Evolutionary conservation across 2,329 filamentous ascomycete species (phyloP), one percentile per base, ranked within the genome.

Genomic region (Fonsecaea pugnacius): DNA sequence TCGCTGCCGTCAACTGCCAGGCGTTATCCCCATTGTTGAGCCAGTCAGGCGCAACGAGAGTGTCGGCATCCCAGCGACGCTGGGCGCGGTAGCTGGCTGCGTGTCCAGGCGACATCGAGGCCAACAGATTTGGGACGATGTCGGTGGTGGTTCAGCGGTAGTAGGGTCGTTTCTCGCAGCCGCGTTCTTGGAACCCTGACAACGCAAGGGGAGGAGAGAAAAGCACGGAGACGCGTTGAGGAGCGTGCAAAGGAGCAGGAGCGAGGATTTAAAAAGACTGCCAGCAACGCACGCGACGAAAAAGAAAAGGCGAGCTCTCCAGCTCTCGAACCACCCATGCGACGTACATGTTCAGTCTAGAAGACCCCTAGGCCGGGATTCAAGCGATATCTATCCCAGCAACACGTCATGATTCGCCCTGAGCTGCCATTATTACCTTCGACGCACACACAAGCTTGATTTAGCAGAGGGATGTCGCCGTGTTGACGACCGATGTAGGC

Each of bases 1-100:
- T 79, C 6, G 77, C 82, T 2, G 82, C 82, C 16, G 81, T 83
- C 57, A 84, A 74, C 72, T 84, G 81, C 82, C 82, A 84, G 51
- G 81, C 79, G 73, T 83, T 81, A 73, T 84, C 80, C 63, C 82
- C 82, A 65, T 75, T 78, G 69, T 80, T 74, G 33, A 80, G 73
- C 75, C 75, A 77, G 14, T 68, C 66, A 5, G 70, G 68, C 30
- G 64, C 61, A 10, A 70, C 66, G n/a, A 69, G 53, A 5, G 57
- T 53, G 53, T 69, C 67, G 12, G 67, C 65, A 48, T 70, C 62
- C 69, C 69, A 70, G n/a, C 66, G 68, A 27, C 66, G 46, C 35
- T 56, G 35, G 21, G 54, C 46, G 4, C 60, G 58, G 12, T n/a
- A 27, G 32, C 56, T 50, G 32, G 30, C 46, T 16, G 16, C 18